A percentile compares a stretch with the other conserved stretches of the same genome.
Conservation (phyloP, 176 grass and related monocot genomes). For the Carex littledalei region DNA sequence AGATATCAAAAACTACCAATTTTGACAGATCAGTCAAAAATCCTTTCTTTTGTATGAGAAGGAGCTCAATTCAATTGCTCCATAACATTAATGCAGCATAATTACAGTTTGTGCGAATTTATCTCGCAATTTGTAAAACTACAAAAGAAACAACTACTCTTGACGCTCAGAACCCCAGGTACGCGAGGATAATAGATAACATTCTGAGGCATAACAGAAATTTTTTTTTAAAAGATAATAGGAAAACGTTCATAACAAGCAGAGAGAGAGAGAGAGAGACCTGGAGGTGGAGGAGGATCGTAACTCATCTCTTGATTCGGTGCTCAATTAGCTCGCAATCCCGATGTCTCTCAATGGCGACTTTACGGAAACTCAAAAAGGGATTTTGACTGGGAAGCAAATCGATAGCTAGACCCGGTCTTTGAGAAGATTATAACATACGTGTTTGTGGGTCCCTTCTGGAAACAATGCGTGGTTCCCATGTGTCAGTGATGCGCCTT, state of each 20-base stretch:
- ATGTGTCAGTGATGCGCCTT: background rate
- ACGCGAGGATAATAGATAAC: background rate
- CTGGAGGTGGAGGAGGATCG: slow-evolving; percentile 27
- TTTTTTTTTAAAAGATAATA: background rate
- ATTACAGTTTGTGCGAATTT: background rate
- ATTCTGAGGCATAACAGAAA: background rate
- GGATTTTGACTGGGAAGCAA: background rate
- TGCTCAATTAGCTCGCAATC: background rate
- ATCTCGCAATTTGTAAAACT: background rate
- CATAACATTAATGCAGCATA: background rate
- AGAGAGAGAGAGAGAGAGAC: slow-evolving; percentile 11
- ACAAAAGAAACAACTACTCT: background rate
- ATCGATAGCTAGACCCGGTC: background rate
- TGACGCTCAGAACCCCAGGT: background rate
- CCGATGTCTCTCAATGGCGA: background rate
- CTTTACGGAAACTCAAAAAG: background rate
- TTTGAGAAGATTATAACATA: background rate
- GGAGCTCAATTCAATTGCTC: background rate
- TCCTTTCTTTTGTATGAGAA: background rate
- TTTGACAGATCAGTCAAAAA: background rate
- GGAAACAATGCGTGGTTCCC: background rate
- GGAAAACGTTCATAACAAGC: background rate
- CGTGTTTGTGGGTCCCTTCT: background rate
- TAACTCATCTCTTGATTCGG: background rate
- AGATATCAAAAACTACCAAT: background rate